These are phyloP conservation scores for Vishniacozyma victoriae DNA, from an alignment of 768 basidiomycete genomes.

Conservation along the genomic window DNA sequence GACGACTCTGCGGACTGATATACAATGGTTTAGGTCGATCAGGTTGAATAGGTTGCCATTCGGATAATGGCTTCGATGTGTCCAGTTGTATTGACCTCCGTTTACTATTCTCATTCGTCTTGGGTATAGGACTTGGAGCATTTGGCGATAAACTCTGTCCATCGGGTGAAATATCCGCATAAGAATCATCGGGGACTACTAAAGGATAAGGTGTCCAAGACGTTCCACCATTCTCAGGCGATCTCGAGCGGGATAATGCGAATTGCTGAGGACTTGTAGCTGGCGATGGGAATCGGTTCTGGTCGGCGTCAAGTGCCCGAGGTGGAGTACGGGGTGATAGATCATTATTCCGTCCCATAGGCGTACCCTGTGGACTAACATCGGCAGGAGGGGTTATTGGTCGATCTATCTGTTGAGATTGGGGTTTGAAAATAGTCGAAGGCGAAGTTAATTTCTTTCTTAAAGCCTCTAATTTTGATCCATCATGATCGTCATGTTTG, in stretches of 20 bases:
- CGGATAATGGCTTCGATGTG: too few species aligned
- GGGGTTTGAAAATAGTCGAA: slow-evolving; percentile 15
- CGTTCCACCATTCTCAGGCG: slow-evolving; percentile 14
- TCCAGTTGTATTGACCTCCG: slow-evolving; percentile 8
- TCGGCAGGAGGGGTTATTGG: slow-evolving; percentile 1
- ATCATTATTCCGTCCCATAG: slow-evolving; percentile 12
- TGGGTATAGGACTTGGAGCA: not conserved
- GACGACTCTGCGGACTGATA: not conserved
- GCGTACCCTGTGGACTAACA: not conserved
- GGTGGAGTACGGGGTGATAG: slow-evolving; percentile 8
- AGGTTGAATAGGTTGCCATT: slow-evolving; percentile 14
- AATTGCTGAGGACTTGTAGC: slow-evolving; percentile 25
- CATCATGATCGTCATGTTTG: too few species aligned
- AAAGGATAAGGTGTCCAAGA: slow-evolving; percentile 33
- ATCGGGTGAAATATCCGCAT: slow-evolving; percentile 32
- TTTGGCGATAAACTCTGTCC: slow-evolving; percentile 10
- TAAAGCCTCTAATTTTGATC: slow-evolving; percentile 7
- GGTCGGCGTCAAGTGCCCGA: too few species aligned
- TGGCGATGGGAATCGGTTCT: slow-evolving; percentile 11
- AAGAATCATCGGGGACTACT: slow-evolving; percentile 22
- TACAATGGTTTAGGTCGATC: too few species aligned
- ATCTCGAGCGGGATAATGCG: slow-evolving; percentile 17
- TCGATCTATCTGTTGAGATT: not conserved
- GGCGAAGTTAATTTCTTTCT: slow-evolving; percentile 14
- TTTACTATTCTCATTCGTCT: slow-evolving; percentile 19